A percentile compares a stretch with the other conserved stretches of the same genome.
phyloP scores from a whole-genome alignment of 225 moss, liverwort and hornwort genomes.

The Antitrichia curtipendula region DNA sequence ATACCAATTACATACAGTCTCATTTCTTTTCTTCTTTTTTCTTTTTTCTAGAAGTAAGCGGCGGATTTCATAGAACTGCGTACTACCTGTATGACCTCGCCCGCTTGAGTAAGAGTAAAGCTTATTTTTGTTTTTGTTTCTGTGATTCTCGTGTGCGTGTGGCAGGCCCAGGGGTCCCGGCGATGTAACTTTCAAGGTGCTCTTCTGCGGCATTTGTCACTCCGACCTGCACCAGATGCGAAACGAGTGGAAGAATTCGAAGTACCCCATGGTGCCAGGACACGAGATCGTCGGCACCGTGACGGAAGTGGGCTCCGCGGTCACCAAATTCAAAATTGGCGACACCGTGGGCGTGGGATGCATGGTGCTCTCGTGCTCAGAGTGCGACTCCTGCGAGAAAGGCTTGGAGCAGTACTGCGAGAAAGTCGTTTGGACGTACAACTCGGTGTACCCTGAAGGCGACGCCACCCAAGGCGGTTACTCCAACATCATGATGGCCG shows the following conservation, averaged over 20 bases:
- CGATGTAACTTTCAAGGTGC: conserved; percentile 21
- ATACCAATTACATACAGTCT: not conserved
- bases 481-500: conserved; percentile 27
- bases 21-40: no score
- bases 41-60: not conserved
- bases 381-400: conserved; percentile 28
- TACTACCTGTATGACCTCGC: not conserved
- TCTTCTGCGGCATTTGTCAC: conserved; percentile 32
- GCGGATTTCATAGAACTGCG: not conserved
- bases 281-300: conserved; percentile 36
- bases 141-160: not conserved
- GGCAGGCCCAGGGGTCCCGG: conserved; percentile 7
- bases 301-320: conserved; percentile 8
- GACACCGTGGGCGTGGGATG: conserved; percentile 39
- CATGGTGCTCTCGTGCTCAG: conserved; percentile 8
- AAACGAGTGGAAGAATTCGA: not conserved
- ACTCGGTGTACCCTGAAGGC: conserved; percentile 11
- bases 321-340: conserved; percentile 6
- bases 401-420: conserved; percentile 31
- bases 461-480: conserved; percentile 42
- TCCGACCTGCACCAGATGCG: conserved; percentile 21
- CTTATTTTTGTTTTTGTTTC: no score
- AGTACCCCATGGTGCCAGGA: conserved; percentile 24
- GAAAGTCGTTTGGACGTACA: conserved; percentile 26
- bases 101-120: not conserved